Evolutionary conservation across 345 rosid genomes (phyloP).

Genomic region (Syzygium aqueum): DNA sequence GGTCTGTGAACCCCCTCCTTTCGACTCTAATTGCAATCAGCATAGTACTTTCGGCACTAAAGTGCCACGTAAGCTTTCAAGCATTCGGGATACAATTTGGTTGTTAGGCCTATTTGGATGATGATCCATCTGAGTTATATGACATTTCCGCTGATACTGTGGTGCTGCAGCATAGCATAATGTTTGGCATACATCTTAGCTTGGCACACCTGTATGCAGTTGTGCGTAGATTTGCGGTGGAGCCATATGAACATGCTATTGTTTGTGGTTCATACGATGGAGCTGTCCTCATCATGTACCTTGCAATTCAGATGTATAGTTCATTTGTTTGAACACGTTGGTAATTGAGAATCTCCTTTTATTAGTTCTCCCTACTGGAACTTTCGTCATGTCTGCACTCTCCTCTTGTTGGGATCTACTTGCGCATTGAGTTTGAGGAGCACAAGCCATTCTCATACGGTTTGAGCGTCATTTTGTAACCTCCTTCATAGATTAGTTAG

Average conservation of each 20-base stretch:
- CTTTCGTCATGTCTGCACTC: not conserved
- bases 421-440: not conserved
- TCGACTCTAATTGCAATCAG: not conserved
- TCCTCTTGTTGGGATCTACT: not conserved
- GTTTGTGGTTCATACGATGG: not conserved
- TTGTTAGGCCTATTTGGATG: not conserved
- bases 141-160: not conserved
- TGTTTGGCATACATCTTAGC: not conserved
- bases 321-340: not conserved
- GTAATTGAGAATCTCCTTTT: not conserved
- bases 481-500: not conserved
- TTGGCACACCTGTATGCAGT: not conserved
- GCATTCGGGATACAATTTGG: not conserved
- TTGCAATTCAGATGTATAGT: not conserved
- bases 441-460: not conserved
- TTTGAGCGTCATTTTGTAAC: not conserved
- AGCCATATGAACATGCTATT: not conserved
- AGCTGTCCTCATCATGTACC: not conserved
- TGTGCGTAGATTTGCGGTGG: not conserved
- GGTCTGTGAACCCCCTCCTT: not conserved
- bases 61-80: not conserved
- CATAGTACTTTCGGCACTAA: not conserved
- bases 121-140: not conserved
- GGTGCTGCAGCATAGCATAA: not conserved
- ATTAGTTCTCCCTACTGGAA: not conserved